Evolutionary conservation across 306 rosid genomes (phyloP).

Genomic region (Parietaria judaica): DNA sequence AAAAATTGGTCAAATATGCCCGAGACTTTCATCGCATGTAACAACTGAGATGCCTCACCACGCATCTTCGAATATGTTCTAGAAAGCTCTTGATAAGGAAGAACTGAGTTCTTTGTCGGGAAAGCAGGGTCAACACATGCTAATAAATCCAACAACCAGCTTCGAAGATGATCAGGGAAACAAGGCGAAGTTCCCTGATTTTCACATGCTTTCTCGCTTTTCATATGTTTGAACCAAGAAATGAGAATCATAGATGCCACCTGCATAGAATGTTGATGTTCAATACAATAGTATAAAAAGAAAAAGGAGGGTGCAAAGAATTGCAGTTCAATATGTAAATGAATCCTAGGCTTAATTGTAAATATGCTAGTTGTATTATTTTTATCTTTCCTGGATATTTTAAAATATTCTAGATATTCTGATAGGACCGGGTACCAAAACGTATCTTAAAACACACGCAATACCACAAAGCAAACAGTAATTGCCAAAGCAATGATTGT

Average conservation of each 20-base stretch:
- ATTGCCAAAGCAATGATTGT: too few species aligned
- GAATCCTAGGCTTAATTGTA: too few species aligned
- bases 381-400: too few species aligned
- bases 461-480: too few species aligned
- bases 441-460: too few species aligned
- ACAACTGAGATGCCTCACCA: slow-evolving; percentile 66
- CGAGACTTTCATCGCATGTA: slow-evolving; percentile 46
- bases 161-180: slow-evolving; percentile 37
- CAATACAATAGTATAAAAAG: slow-evolving; percentile 8
- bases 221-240: slow-evolving; percentile 86
- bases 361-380: too few species aligned
- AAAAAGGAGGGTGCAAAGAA: slow-evolving; percentile 8
- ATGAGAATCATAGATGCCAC: slow-evolving; percentile 84
- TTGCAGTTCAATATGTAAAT: background rate
- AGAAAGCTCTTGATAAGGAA: slow-evolving; percentile 85
- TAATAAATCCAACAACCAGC: slow-evolving; percentile 77
- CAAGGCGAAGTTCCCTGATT: slow-evolving; percentile 30
- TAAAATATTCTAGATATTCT: too few species aligned
- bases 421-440: too few species aligned
- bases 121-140: slow-evolving; percentile 74
- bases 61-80: slow-evolving; percentile 95
- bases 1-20: slow-evolving; percentile 44
- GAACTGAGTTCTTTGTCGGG: slow-evolving; percentile 76
- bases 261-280: slow-evolving; percentile 31
- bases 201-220: slow-evolving; percentile 20